Conservation (phyloP, 2,329 filamentous ascomycete genomes). For the Talaromyces sp. region DNA sequence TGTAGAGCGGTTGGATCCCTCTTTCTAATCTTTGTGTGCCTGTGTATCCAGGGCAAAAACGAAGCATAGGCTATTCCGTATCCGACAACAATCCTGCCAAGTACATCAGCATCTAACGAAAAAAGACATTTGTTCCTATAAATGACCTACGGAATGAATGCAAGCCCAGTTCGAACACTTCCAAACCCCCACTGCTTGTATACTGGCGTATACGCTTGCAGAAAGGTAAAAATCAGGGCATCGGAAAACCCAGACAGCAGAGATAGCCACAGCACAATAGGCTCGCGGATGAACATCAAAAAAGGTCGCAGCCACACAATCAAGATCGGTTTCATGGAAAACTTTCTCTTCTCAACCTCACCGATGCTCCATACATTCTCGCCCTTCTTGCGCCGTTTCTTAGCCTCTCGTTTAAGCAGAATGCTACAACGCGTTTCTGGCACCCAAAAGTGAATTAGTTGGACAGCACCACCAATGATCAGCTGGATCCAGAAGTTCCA, state of each 20-base stretch:
- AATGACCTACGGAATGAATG: slow-evolving; percentile 48
- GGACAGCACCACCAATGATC: slow-evolving; percentile 52
- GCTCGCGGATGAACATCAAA: slow-evolving; percentile 60
- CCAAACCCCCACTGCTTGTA: slow-evolving; percentile 58
- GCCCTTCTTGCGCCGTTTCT: slow-evolving; percentile 51
- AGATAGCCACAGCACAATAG: slow-evolving; percentile 59
- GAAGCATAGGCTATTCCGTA: slow-evolving; percentile 55
- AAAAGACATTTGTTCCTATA: background rate
- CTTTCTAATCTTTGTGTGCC: slow-evolving; percentile 35
- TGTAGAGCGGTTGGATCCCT: slow-evolving; percentile 48
- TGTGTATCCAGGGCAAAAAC: slow-evolving; percentile 52
- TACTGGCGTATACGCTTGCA: slow-evolving; percentile 58
- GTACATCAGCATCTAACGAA: background rate
- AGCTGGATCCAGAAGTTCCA: slow-evolving; percentile 64
- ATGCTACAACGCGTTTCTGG: slow-evolving; percentile 58
- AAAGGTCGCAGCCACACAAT: slow-evolving; percentile 59
- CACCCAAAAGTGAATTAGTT: slow-evolving; percentile 45
- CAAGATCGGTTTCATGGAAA: slow-evolving; percentile 54
- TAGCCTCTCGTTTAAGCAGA: slow-evolving; percentile 56
- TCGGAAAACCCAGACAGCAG: slow-evolving; percentile 62
- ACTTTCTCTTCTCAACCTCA: slow-evolving; percentile 58
- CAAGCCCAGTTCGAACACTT: slow-evolving; percentile 44
- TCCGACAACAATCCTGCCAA: slow-evolving; percentile 45
- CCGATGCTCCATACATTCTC: slow-evolving; percentile 67
- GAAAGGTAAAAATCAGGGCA: slow-evolving; percentile 62